Base-by-base conservation (phyloP, 371 early-diverging fungal genomes). In the Apophysomyces elegans region DNA sequence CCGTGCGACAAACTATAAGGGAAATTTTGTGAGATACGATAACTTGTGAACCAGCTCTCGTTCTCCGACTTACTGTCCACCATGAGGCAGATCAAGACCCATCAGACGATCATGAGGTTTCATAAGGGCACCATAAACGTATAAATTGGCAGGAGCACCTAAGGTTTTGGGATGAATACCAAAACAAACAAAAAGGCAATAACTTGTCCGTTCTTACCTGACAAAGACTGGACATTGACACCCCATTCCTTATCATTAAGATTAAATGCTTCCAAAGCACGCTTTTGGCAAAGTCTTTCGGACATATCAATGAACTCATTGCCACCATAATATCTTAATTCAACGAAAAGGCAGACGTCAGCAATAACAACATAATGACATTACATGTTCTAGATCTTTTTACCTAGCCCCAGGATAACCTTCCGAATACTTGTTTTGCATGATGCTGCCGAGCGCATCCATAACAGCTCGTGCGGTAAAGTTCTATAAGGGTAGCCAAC, bases 391-490 rank as follows among this genome's bases (percentile, higher is more conserved):
- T 3, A 26, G 32, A 26, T 26, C 32, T 12, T 62, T 64, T 64
- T 80, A 90, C 81, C 98, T 91, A 39, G 95, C 96, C 39, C 94
- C 94, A 11, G 97, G 97, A 83, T 97, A 97, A 41, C 99, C 99
- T 84, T 99, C 99, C 11, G 98, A 97, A 85, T 99, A 99, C 84
- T 99, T 99, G 92, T 99, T 99, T 79, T 97, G 98, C 91, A 99
- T 95, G 38, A 96, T 89, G 13, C 99, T 99, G 56, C 98, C 98
- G 59, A 96, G 88, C 35, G 97, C 97, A 58, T 96, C 92, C 95
- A 99, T 95, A 44, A 99, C 99, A 7, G 97, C 90, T 64, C 91
- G 90, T 43, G 96, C 96, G 11, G 99, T 99, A 71, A 95, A 99
- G 90, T 99, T 99, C 94, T 98, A 84, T 41, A 58, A 7, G 41